Base-by-base conservation (phyloP, 345 rosid genomes). In the Salix dunnii region DNA sequence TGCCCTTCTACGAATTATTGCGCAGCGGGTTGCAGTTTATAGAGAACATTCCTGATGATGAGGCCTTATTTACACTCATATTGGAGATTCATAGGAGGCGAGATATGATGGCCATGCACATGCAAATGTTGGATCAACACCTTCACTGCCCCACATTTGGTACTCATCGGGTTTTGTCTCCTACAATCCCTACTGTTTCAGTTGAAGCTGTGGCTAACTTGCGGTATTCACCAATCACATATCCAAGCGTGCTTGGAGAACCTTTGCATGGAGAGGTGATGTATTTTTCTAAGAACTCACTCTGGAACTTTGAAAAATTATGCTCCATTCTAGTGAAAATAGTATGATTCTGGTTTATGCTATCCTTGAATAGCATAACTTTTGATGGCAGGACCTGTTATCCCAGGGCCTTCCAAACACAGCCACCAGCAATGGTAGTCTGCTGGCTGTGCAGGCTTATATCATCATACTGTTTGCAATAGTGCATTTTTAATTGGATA, bases 91-190 rank as follows among this genome's bases (percentile, higher is more conserved):
- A 92, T 76, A 82, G 97, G 91, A 91, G 98, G 84, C 88, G 97
- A 81, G 99, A 96, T 87, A 90, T 88, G 81, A 91, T 96, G 97
- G 99, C 98, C 40, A 89, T 85, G 97, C 98, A 96, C 82, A 96
- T 96, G 98, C 92, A 88, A 76, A 93, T 96, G 98, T 79, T 96
- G 83, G 99, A 91, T 82, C 99, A 94, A 77, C 97, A 92, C 80
- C 99, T 96, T 75, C 97, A 96, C 80, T 93, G 97, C 81, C 97
- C 98, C 67, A 86, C 99, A 36, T 92, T 93, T 89, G 99, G 99
- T 53, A 92, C 98, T 70, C 95, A 90, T 81, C 90, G 99, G 77
- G 86, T 92, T 75, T 75, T 89, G 68, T 85, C 94, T 40, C 94
- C 87, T 64, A 86, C 90, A 70, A 87, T 90, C 79, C 89, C 91